A percentile compares a stretch with the other conserved stretches of the same genome.
These are phyloP conservation scores for Lenzites betulinus DNA, from an alignment of 768 basidiomycete species.

Conservation along the genomic window DNA sequence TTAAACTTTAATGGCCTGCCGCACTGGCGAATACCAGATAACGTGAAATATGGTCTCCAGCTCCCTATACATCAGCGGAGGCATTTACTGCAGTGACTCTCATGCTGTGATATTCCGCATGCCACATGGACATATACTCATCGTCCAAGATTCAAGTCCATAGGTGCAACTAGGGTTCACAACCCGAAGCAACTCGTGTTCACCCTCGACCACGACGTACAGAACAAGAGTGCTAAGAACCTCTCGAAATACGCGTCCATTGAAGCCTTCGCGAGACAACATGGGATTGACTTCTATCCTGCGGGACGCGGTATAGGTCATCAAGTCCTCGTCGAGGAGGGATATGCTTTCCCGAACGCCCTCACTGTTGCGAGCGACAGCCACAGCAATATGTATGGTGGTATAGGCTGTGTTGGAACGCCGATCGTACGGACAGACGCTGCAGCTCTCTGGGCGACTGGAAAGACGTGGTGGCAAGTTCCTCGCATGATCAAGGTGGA, in stretches of 20 bases:
- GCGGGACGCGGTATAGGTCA: constrained; percentile 98
- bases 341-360: constrained; percentile 95
- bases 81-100: too few species aligned
- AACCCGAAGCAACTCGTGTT: constrained; percentile 88
- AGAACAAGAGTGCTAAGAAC: constrained; percentile 91
- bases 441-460: constrained; percentile 96
- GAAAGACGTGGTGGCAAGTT: constrained; percentile 99
- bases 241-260: constrained; percentile 90
- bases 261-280: constrained; percentile 83
- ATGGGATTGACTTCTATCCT: constrained; percentile 93
- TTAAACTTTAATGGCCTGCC: too few species aligned
- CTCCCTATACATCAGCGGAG: too few species aligned
- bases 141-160: constrained; percentile 80
- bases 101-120: background rate
- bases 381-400: constrained; percentile 99
- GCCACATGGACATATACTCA: background rate
- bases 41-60: too few species aligned
- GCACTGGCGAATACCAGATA: too few species aligned
- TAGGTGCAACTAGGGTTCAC: constrained; percentile 84
- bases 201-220: constrained; percentile 97
- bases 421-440: constrained; percentile 96
- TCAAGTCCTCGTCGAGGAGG: constrained; percentile 96
- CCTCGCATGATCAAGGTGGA: constrained; percentile 97
- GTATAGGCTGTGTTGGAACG: constrained; percentile 95
- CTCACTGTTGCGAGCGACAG: constrained; percentile 96